phyloP scores from a whole-genome alignment of 1,284 basidiomycete genomes.

The Leccinum solheimii region DNA sequence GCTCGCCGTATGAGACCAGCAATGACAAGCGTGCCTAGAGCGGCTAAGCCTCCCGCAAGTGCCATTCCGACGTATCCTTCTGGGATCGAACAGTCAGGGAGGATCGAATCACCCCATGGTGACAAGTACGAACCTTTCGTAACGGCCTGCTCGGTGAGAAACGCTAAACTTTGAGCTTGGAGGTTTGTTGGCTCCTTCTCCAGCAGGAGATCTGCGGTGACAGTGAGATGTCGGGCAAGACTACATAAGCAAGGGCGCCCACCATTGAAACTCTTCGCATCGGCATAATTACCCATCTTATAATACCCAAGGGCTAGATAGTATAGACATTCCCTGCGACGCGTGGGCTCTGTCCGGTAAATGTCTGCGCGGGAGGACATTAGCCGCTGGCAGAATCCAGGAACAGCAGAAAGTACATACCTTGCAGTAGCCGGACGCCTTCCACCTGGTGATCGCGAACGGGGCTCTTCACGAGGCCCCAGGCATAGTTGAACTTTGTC shows the following conservation, averaged over 20 bases:
- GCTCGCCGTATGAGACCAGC: constrained; percentile 87
- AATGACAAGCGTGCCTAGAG: constrained; percentile 79
- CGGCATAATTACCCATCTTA: constrained; percentile 95
- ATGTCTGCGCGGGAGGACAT: constrained; percentile 58
- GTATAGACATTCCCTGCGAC: constrained; percentile 94
- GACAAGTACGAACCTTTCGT: constrained; percentile 63
- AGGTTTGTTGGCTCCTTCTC: constrained; percentile 94
- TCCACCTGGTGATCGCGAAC: constrained; percentile 82
- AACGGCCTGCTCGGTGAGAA: constrained; percentile 87
- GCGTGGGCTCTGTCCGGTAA: constrained; percentile 84
- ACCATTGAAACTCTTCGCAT: constrained; percentile 95
- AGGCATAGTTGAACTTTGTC: constrained; percentile 98
- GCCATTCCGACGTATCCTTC: constrained; percentile 96
- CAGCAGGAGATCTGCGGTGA: constrained; percentile 71
- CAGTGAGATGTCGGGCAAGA: constrained; percentile 1
- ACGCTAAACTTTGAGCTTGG: constrained; percentile 85
- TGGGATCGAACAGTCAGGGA: constrained; percentile 34
- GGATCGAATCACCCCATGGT: not conserved
- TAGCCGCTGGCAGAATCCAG: not conserved
- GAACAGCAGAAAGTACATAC: constrained; percentile 39
- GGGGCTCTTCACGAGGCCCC: constrained; percentile 92
- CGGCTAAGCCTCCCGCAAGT: constrained; percentile 86
- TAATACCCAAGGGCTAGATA: constrained; percentile 97
- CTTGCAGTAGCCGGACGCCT: constrained; percentile 90
- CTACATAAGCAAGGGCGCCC: constrained; percentile 26